phyloP scores from a whole-genome alignment of 2,329 filamentous ascomycete species.

The Colletotrichum brevisporum region DNA sequence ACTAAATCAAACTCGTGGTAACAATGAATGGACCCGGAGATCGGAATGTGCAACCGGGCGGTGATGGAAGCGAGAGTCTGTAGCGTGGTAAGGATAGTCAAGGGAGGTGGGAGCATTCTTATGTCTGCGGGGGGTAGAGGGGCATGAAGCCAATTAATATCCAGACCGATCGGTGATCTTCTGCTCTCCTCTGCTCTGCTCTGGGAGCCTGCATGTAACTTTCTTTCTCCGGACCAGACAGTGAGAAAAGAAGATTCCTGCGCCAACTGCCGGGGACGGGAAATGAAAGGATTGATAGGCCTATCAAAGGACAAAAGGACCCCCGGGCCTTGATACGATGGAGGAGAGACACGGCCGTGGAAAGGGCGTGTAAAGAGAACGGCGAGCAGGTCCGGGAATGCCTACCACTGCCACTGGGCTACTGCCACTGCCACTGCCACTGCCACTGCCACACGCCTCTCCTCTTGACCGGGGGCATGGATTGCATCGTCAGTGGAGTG shows the following conservation, averaged over 20 bases:
- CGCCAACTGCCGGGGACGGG: constrained; percentile 38
- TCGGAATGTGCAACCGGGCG: constrained; percentile 29
- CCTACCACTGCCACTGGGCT: too few relatives aligned
- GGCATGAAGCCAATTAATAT: constrained; percentile 10
- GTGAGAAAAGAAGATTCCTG: constrained; percentile 21
- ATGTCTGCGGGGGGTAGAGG: constrained; percentile 27
- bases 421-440: constrained; percentile 15
- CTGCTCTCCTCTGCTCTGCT: not conserved
- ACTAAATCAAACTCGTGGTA: constrained; percentile 5
- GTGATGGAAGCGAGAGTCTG: constrained; percentile 28
- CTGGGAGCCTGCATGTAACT: constrained; percentile 6
- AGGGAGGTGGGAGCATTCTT: constrained; percentile 29
- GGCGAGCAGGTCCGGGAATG: constrained; percentile 2
- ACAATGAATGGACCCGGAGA: constrained; percentile 19
- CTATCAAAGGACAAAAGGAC: constrained; percentile 33
- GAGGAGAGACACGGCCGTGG: constrained; percentile 12
- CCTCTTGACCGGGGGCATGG: too few relatives aligned
- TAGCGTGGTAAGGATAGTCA: constrained; percentile 20
- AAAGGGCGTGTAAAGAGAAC: constrained; percentile 23
- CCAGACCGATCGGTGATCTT: constrained; percentile 7
- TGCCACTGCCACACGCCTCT: constrained; percentile 17
- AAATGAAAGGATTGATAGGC: constrained; percentile 39
- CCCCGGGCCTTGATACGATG: constrained; percentile 26
- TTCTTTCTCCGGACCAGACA: constrained; percentile 14
- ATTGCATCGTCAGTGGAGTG: constrained; percentile 22